phyloP scores from a whole-genome alignment of 2,329 filamentous ascomycete species.

The Septoria petroselini region DNA sequence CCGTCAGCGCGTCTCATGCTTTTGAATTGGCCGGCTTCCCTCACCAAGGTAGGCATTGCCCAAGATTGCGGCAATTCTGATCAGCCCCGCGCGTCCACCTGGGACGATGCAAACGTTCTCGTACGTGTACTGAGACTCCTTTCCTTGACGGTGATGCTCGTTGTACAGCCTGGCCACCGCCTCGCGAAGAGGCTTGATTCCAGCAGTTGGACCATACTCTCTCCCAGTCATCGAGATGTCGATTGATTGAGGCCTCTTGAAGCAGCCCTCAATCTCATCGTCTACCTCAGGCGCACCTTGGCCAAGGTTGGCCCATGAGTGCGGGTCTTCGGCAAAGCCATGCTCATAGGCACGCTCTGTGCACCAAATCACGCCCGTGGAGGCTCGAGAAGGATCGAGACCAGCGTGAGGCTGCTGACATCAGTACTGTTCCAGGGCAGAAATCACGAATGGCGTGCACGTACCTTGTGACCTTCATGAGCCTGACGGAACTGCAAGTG shows the following conservation, averaged over 20 bases:
- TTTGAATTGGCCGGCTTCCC: conserved; percentile 61
- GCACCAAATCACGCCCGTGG: conserved; percentile 92
- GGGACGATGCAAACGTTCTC: conserved; percentile 97
- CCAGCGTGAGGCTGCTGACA: conserved; percentile 68
- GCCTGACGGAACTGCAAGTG: conserved; percentile 86
- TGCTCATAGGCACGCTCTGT: conserved; percentile 84
- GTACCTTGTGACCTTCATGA: conserved; percentile 75
- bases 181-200: conserved; percentile 84
- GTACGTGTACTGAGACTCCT: conserved; percentile 87
- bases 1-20: not conserved
- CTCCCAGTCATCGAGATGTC: conserved; percentile 73
- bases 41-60: conserved; percentile 67
- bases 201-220: conserved; percentile 89
- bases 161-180: conserved; percentile 93
- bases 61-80: conserved; percentile 88
- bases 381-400: conserved; percentile 80
- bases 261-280: conserved; percentile 79
- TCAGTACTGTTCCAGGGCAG: not conserved
- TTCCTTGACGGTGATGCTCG: conserved; percentile 81
- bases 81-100: conserved; percentile 85
- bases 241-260: conserved; percentile 73
- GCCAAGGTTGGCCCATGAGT: conserved; percentile 86
- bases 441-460: not conserved
- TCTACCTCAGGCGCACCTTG: conserved; percentile 94
- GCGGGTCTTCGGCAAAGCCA: conserved; percentile 77